phyloP scores from a whole-genome alignment of 225 moss, liverwort and hornwort species.

The Antitrichia curtipendula region DNA sequence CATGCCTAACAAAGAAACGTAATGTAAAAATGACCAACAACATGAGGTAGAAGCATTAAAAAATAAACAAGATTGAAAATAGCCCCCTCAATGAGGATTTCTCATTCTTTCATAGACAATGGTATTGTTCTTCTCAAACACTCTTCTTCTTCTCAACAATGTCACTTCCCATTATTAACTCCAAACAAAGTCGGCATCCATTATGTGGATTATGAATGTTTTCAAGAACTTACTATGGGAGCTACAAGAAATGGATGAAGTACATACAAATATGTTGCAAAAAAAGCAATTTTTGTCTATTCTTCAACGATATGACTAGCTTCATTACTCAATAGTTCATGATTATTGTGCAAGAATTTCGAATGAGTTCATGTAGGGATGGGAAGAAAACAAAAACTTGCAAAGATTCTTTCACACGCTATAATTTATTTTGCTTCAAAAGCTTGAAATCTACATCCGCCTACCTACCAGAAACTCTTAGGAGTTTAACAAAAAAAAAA shows the following conservation, averaged over 20 bases:
- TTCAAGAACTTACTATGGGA: neutral
- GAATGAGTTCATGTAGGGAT: neutral
- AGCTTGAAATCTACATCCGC: no score
- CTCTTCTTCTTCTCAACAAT: neutral
- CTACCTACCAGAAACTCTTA: no score
- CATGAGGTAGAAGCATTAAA: neutral
- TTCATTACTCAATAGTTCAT: neutral
- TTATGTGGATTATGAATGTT: neutral
- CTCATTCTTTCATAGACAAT: neutral
- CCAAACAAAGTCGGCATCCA: rapidly evolving
- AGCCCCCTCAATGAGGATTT: neutral
- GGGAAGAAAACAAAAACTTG: neutral
- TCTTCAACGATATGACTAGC: neutral
- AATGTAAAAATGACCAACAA: neutral
- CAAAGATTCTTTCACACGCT: neutral
- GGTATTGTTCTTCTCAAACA: neutral
- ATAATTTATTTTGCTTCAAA: neutral
- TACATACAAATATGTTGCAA: neutral
- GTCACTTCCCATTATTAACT: neutral
- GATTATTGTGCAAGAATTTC: neutral
- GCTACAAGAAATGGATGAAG: neutral
- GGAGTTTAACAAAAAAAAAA: no score
- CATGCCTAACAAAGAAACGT: neutral
- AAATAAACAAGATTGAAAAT: neutral
- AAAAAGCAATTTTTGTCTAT: neutral